phyloP scores from a whole-genome alignment of 2,329 filamentous ascomycete genomes.

The Aspergillus vadensis region DNA sequence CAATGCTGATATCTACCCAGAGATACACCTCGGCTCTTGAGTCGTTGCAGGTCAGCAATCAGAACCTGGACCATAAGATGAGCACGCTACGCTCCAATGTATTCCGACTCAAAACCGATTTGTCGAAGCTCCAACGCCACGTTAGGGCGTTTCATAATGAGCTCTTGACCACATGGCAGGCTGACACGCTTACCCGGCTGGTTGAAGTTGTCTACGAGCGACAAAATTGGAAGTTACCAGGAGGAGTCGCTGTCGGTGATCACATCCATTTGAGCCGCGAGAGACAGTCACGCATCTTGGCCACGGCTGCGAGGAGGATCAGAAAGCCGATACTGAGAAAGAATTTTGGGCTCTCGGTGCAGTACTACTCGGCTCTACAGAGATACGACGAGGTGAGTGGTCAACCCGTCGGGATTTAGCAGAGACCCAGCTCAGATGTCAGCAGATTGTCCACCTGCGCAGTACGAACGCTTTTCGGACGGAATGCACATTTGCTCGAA shows the following conservation, averaged over 20 bases:
- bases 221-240: slow-evolving; percentile 27
- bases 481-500: slow-evolving; percentile 34
- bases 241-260: slow-evolving; percentile 23
- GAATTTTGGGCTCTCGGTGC: slow-evolving; percentile 28
- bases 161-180: slow-evolving; percentile 37
- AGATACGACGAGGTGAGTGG: slow-evolving; percentile 33
- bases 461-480: slow-evolving; percentile 33
- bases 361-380: slow-evolving; percentile 30
- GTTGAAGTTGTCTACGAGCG: slow-evolving; percentile 33
- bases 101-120: slow-evolving; percentile 27
- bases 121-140: slow-evolving; percentile 29
- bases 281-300: slow-evolving; percentile 27
- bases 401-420: background rate
- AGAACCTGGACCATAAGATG: slow-evolving; percentile 29
- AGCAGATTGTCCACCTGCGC: slow-evolving; percentile 33
- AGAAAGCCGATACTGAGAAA: slow-evolving; percentile 22
- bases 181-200: slow-evolving; percentile 39
- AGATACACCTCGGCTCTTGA: slow-evolving; percentile 22
- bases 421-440: slow-evolving; percentile 8
- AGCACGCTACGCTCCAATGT: slow-evolving; percentile 25
- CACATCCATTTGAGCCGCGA: slow-evolving; percentile 20
- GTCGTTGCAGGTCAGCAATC: slow-evolving; percentile 29
- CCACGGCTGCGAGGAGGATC: slow-evolving; percentile 29
- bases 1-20: slow-evolving; percentile 12
- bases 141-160: slow-evolving; percentile 30